These are phyloP conservation scores for Drechslerella coelobrocha DNA, from an alignment of 2,329 filamentous ascomycete genomes.

Conservation along the genomic window DNA sequence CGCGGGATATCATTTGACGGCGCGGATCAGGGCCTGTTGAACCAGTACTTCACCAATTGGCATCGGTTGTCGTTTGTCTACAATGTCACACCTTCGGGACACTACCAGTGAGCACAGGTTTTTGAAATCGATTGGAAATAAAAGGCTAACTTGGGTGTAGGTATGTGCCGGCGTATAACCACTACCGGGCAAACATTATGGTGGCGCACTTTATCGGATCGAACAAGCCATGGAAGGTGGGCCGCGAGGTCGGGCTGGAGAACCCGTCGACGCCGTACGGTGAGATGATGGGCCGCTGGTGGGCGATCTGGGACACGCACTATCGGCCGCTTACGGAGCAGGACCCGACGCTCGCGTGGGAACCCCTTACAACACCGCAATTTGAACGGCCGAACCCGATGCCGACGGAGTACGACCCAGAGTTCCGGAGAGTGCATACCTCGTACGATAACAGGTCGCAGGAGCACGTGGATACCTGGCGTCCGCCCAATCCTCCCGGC, in stretches of 20 bases:
- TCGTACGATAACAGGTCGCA: slow-evolving; percentile 51
- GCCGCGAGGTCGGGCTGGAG: slow-evolving; percentile 62
- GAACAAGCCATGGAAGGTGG: slow-evolving; percentile 84
- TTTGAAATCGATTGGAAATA: neutral
- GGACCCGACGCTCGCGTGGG: slow-evolving; percentile 37
- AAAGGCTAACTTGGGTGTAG: slow-evolving; percentile 28
- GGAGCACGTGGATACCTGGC: slow-evolving; percentile 44
- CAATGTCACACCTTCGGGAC: slow-evolving; percentile 94
- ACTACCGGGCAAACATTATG: slow-evolving; percentile 88
- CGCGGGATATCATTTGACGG: slow-evolving; percentile 93
- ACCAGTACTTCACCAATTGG: slow-evolving; percentile 89
- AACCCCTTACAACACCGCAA: slow-evolving; percentile 60
- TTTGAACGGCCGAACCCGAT: slow-evolving; percentile 45
- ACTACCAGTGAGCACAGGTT: slow-evolving; percentile 71
- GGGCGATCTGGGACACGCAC: slow-evolving; percentile 90
- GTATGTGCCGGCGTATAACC: slow-evolving; percentile 90
- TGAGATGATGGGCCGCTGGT: slow-evolving; percentile 87
- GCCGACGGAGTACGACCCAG: slow-evolving; percentile 47
- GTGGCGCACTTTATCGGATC: slow-evolving; percentile 93
- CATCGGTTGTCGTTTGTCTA: slow-evolving; percentile 92
- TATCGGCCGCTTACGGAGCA: slow-evolving; percentile 64
- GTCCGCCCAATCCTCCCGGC: slow-evolving; percentile 52
- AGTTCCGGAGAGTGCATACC: slow-evolving; percentile 45
- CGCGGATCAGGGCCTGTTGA: slow-evolving; percentile 92
- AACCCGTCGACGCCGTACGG: slow-evolving; percentile 71